Evolutionary conservation across 495 filamentous ascomycete species (phyloP), one percentile per base, ranked within the genome.

Genomic region (Clavariopsis aquatica): DNA sequence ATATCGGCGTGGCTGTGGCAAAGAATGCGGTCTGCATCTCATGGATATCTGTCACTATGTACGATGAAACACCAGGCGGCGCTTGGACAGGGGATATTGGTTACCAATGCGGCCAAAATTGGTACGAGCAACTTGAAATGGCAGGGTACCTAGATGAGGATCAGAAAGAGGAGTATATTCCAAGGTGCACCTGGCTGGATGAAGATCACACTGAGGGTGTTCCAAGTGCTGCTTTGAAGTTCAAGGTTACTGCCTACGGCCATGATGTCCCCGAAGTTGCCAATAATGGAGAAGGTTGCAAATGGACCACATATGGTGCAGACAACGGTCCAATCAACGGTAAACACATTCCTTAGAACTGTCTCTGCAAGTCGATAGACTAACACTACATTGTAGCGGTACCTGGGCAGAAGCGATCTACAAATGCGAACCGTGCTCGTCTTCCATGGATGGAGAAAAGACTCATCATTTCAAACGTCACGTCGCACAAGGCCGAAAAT

Each of bases 101-200:
- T 5, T 57, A 38, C 53, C 15, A 7, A 20, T 57, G 53, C 53
- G 53, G 53, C 53, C 53, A 57, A 20, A 24, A 9, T 20, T 57
- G 53, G 53, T 38, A 57, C 27, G 20, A 43, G 5, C 20, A 29
- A 6, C 15, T 38, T 29, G 28, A 57, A 29, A 6, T 24, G 20
- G 53, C 53, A 17, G 53, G 53, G 20, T 7, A 8, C 4, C n/a
- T 43, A 15, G 10, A 38, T 10, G 53, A 57, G 13, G 34, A 36
- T 5, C 27, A 57, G 13, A 23, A 23, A 10, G 53, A 20, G 5
- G 13, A 36, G 24, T 57, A 38, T 26, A 41, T 38, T 17, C 53
- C 53, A 12, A 57, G 23, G 34, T 57, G 53, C 53, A 57, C 53
- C 20, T 57, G 53, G 53, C 26, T 57, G 7, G 53, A 57, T 57